Percentiles rank a stretch among this genome's conserved stretches.
phyloP scores from a whole-genome alignment of 2,329 filamentous ascomycete genomes.

The Nigrospora osmanthi region DNA sequence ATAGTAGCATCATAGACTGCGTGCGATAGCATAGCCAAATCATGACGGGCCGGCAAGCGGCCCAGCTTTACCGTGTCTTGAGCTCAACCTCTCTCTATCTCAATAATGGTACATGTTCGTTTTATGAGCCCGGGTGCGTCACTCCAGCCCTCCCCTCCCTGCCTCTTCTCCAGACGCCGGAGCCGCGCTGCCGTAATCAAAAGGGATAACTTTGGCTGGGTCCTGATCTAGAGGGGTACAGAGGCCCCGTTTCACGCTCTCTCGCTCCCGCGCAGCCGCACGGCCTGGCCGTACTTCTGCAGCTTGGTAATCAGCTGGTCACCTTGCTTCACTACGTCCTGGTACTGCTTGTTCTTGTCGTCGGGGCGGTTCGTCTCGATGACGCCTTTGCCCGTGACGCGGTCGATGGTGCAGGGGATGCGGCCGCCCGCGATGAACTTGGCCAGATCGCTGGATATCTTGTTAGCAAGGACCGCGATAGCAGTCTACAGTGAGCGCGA shows the following conservation, averaged over 20 bases:
- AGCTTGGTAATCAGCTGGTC: conserved; percentile 98
- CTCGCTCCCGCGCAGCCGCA: conserved; percentile 89
- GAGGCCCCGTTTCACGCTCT: conserved; percentile 51
- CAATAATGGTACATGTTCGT: conserved; percentile 1
- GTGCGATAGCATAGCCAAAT: no score
- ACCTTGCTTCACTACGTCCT: conserved; percentile 94
- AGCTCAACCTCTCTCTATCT: background rate
- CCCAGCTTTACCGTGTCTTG: no score
- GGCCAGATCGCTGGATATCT: conserved; percentile 66
- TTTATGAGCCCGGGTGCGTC: background rate
- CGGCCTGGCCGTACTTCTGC: conserved; percentile 97
- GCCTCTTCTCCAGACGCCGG: background rate
- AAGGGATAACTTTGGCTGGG: background rate
- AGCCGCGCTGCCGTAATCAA: background rate
- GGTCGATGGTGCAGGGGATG: conserved; percentile 94
- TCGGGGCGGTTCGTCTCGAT: conserved; percentile 98
- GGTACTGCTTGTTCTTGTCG: conserved; percentile 99
- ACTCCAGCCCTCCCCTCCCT: background rate
- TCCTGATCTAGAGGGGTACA: background rate
- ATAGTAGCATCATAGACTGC: no score
- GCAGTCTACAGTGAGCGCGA: background rate
- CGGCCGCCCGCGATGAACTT: conserved; percentile 94
- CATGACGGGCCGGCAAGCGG: no score
- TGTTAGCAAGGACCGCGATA: conserved; percentile 1
- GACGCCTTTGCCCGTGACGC: conserved; percentile 89